Base-by-base conservation (phyloP, 768 basidiomycete genomes). In the Auricularia cornea region DNA sequence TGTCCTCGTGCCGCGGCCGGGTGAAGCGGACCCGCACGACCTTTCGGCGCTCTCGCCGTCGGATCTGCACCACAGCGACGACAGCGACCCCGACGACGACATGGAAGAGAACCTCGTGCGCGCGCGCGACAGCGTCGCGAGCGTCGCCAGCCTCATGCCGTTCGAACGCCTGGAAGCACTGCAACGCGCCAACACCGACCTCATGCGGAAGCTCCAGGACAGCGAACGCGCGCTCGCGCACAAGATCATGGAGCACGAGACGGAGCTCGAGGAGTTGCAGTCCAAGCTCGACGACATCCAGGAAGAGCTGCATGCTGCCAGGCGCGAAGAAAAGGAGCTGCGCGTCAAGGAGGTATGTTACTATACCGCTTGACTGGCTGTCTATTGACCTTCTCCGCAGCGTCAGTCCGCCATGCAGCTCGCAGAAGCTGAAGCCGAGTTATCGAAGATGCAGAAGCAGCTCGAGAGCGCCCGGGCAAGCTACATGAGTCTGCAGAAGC, bases 291-390 rank as follows among this genome's bases (percentile, higher is more conserved):
- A 97, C 63, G 92, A 97, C 71, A 73, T 88, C 64, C 78, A 82
- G 66, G 83, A 78, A 14, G 95, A 97, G 73, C 78, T 97, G 8
- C 86, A 79, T 16, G 81, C 88, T 5, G 87, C 89, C 3, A 90
- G 92, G 73, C 83, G 91, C 44, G 94, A 98, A 69, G 94, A 98
- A 74, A 97, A 98, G 76, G 95, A 98, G 69, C 74, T 96, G 67
- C 80, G 91, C 54, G 79, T 83, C 14, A 95, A 94, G 73, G 95
- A 97, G 79, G 92, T 92, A 64, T 11, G 68, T 75, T 38, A 1
- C 3, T 2, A 51, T 63, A 26, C 48, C 62, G 44, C 8, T 65
- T 30, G 57, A 52, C 11, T n/a, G 11, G 51, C 11, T 20, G 65
- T 3, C 62, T 62, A 12, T 69, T 76, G 29, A 67, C 61, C 41